These are phyloP conservation scores for Hysterangium stoloniferum DNA, from an alignment of 768 basidiomycete species.

Conservation along the genomic window DNA sequence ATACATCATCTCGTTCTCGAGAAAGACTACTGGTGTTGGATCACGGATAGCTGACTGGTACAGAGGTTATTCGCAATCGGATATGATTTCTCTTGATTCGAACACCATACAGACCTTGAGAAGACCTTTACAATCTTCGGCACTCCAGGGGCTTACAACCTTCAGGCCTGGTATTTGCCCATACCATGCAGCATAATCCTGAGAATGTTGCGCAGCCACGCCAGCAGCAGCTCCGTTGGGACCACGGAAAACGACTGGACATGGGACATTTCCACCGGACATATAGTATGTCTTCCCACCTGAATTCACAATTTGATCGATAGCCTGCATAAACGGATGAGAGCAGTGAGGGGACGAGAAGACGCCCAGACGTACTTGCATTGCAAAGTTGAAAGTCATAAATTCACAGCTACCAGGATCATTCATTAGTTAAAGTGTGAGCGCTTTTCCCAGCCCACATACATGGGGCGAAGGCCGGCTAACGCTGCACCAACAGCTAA, in stretches of 20 bases:
- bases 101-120: conserved; percentile 58
- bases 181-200: conserved; percentile 96
- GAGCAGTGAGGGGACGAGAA: no score
- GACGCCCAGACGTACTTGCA: conserved; percentile 46
- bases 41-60: conserved; percentile 89
- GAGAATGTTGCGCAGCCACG: conserved; percentile 95
- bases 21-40: conserved; percentile 96
- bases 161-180: conserved; percentile 92
- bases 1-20: conserved; percentile 99
- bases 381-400: conserved; percentile 99
- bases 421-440: conserved; percentile 14
- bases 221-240: conserved; percentile 98
- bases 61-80: not conserved
- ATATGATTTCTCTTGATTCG: not conserved
- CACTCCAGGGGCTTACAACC: conserved; percentile 94
- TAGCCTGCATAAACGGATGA: conserved; percentile 43
- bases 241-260: conserved; percentile 98
- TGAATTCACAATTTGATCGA: conserved; percentile 99
- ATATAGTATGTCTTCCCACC: conserved; percentile 99
- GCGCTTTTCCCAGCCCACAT: conserved; percentile 21
- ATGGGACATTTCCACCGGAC: conserved; percentile 98
- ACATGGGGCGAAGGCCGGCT: conserved; percentile 91
- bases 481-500: conserved; percentile 91
- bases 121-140: conserved; percentile 99
- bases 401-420: conserved; percentile 76